A percentile compares a stretch with the other conserved stretches of the same genome.
phyloP scores from a whole-genome alignment of 306 rosid species.

The Prinsepia uniflora region DNA sequence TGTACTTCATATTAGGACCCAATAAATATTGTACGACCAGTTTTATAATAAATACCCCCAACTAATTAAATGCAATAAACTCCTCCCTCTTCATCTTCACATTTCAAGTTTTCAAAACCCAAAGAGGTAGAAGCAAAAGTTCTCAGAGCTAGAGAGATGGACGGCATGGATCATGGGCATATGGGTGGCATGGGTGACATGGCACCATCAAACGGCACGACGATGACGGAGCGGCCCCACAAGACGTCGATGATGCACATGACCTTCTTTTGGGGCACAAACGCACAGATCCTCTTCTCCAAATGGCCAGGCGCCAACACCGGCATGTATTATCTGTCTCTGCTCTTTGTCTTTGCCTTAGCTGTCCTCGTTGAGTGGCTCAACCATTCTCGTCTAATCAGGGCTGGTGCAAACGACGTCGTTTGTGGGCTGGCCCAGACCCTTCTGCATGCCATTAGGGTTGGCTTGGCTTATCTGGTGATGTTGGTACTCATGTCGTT shows the following conservation, averaged over 20 bases:
- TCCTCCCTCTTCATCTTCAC: neutral
- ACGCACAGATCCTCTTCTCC: conserved; percentile 49
- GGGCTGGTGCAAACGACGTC: conserved; percentile 32
- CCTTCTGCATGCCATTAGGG: conserved; percentile 41
- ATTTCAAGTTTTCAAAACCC: neutral
- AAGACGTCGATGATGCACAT: conserved; percentile 68
- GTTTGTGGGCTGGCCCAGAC: conserved; percentile 52
- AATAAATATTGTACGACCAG: neutral
- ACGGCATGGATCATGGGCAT: conserved; percentile 22
- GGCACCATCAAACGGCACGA: conserved; percentile 17
- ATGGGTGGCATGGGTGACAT: conserved; percentile 13
- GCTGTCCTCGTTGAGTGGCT: conserved; percentile 52
- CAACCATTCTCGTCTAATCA: conserved; percentile 40
- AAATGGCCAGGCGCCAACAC: conserved; percentile 60
- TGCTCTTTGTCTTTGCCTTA: conserved; percentile 49
- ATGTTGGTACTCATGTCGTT: conserved; percentile 92
- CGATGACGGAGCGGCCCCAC: neutral
- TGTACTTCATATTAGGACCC: conserved; percentile 10
- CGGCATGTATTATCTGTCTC: conserved; percentile 54
- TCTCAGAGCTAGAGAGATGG: neutral
- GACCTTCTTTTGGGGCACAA: conserved; percentile 83
- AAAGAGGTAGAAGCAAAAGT: neutral
- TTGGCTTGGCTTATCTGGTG: conserved; percentile 60
- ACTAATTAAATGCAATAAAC: neutral
- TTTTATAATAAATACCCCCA: conserved; percentile 7